phyloP scores from a whole-genome alignment of 345 rosid genomes.

The Noccaea bulbosa region DNA sequence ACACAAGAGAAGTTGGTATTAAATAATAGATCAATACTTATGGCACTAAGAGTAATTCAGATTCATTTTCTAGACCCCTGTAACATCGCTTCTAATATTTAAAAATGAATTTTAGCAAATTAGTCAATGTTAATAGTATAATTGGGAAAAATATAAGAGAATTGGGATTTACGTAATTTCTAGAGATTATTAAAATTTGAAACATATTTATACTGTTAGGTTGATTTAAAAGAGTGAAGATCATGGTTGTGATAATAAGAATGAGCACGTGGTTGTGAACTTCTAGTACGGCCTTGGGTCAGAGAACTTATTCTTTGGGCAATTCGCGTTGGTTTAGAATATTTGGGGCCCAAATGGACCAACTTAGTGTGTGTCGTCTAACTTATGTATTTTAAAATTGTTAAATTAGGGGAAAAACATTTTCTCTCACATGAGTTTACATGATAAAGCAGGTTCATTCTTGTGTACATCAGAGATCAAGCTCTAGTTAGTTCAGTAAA shows the following conservation, averaged over 20 bases:
- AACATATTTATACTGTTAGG: no score
- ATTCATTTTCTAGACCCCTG: not conserved
- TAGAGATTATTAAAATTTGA: no score
- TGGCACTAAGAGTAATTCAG: not conserved
- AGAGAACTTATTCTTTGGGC: not conserved
- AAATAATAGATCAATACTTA: no score
- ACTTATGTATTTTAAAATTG: not conserved
- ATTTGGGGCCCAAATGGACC: conserved; percentile 6
- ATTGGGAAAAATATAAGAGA: no score
- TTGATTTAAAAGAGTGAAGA: no score
- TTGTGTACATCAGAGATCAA: not conserved
- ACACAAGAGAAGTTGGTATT: not conserved
- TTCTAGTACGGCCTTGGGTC: conserved; percentile 14
- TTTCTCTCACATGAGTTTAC: no score
- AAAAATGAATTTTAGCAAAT: no score
- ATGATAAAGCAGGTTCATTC: not conserved
- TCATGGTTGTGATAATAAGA: not conserved
- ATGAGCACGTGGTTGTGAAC: not conserved
- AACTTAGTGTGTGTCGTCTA: not conserved
- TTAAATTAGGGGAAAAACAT: not conserved
- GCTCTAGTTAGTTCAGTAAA: not conserved
- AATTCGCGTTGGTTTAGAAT: conserved; percentile 9
- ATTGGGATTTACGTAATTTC: no score
- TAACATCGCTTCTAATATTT: no score
- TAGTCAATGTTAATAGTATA: no score